A percentile compares a stretch with the other conserved stretches of the same genome.
phyloP scores from a whole-genome alignment of 176 grass and related monocot species.

The Cenchrus fungigraminus region DNA sequence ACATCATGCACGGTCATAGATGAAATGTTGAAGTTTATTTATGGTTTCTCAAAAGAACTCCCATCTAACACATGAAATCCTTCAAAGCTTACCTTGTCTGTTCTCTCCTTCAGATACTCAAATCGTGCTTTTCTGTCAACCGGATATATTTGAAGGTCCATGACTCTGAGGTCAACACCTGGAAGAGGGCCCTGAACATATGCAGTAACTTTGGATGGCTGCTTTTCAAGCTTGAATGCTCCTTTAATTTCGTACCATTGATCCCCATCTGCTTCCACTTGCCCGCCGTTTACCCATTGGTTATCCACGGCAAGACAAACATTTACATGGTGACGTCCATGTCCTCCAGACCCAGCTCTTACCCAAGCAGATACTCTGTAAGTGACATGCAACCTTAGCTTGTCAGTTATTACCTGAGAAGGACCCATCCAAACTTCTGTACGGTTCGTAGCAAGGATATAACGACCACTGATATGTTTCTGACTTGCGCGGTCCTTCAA shows the following conservation, averaged over 20 bases:
- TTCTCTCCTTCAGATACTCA: conserved; percentile 65
- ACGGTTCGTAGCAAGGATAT: conserved; percentile 69
- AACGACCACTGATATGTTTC: conserved; percentile 54
- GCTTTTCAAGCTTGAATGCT: conserved; percentile 75
- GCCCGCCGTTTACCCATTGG: conserved; percentile 74
- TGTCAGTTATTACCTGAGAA: conserved; percentile 89
- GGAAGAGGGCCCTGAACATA: conserved; percentile 71
- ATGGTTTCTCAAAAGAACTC: neutral
- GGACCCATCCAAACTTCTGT: conserved; percentile 95
- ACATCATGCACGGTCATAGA: neutral
- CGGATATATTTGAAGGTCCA: conserved; percentile 63
- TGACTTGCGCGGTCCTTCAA: conserved; percentile 36
- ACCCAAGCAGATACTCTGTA: conserved; percentile 92
- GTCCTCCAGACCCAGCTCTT: conserved; percentile 62
- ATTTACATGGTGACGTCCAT: conserved; percentile 74
- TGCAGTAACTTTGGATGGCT: conserved; percentile 61
- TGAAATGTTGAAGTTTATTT: neutral
- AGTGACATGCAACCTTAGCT: conserved; percentile 74
- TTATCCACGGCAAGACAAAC: conserved; percentile 80
- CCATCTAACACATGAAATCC: neutral
- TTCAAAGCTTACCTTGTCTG: conserved; percentile 57
- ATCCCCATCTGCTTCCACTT: conserved; percentile 60
- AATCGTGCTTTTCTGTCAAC: conserved; percentile 68
- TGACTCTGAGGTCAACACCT: conserved; percentile 74
- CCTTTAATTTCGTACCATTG: conserved; percentile 85